These are phyloP conservation scores for Solanum piurae DNA, from an alignment of 257 asterid species.

Conservation along the genomic window DNA sequence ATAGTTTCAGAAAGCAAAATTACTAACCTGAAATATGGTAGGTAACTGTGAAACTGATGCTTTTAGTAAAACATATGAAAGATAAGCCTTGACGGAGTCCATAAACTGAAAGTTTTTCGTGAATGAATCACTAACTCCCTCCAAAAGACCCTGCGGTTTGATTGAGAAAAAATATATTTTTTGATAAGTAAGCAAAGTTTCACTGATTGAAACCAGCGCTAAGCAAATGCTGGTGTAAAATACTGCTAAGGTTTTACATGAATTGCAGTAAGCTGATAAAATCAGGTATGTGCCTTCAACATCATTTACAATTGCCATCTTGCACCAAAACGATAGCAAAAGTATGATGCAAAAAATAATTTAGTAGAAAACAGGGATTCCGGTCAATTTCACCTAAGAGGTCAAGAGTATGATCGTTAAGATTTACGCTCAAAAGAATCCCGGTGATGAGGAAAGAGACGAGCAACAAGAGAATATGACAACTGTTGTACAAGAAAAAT, in stretches of 20 bases:
- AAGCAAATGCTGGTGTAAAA: not conserved
- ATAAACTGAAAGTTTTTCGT: conserved; percentile 72
- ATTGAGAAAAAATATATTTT: not conserved
- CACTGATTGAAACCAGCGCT: not conserved
- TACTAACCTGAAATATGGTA: conserved; percentile 67
- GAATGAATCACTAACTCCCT: conserved; percentile 69
- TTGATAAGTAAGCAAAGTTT: not conserved
- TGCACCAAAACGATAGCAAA: not conserved
- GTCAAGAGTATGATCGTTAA: not conserved
- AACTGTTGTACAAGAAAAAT: not conserved
- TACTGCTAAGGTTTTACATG: not conserved
- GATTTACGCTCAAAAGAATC: not conserved
- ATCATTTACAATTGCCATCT: not conserved
- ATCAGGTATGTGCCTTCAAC: not conserved
- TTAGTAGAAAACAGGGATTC: not conserved
- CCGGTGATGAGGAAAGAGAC: not conserved
- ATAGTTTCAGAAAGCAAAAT: conserved; percentile 5
- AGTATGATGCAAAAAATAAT: not conserved
- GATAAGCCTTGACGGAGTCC: conserved; percentile 88
- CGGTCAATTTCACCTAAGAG: not conserved
- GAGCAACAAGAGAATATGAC: not conserved
- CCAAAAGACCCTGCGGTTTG: conserved; percentile 68
- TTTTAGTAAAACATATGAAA: conserved; percentile 78
- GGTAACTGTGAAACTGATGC: conserved; percentile 79
- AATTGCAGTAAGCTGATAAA: not conserved